Evolutionary conservation across 805 yeast species (phyloP).

Genomic region (Candida mattraensis): DNA sequence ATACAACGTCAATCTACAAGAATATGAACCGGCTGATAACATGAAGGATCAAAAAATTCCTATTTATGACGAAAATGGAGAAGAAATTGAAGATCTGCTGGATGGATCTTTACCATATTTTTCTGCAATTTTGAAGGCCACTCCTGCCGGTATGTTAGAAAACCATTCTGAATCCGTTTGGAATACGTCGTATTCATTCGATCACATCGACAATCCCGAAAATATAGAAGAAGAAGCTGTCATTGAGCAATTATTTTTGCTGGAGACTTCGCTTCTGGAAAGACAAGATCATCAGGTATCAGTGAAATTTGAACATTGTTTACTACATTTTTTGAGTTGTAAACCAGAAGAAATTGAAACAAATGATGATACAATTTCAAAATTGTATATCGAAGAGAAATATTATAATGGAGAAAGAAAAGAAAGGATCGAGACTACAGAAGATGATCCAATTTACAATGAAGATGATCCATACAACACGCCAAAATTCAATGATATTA

Average conservation of each 20-base stretch:
- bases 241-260: conserved; percentile 18
- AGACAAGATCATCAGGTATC: conserved; percentile 26
- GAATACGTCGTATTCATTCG: neutral
- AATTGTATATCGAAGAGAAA: conserved; percentile 14
- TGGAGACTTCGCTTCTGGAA: conserved; percentile 27
- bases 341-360: conserved; percentile 16
- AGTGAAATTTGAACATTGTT: conserved; percentile 25
- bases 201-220: neutral
- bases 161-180: neutral
- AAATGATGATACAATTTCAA: conserved; percentile 17
- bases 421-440: neutral
- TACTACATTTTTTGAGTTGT: conserved; percentile 24
- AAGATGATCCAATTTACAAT: conserved; percentile 6
- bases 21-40: conserved; percentile 2
- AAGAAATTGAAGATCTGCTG: conserved; percentile 10
- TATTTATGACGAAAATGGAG: conserved; percentile 9
- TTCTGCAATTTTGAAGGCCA: conserved; percentile 15
- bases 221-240: conserved; percentile 7
- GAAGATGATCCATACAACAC: conserved; percentile 18
- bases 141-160: conserved; percentile 10
- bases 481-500: conserved; percentile 19
- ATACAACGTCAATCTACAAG: conserved; percentile 11
- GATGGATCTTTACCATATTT: conserved; percentile 16
- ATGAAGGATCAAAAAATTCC: neutral
- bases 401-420: conserved; percentile 1